Evolutionary conservation across 495 filamentous ascomycete species (phyloP).

Genomic region (Aspergillus nanangensis): DNA sequence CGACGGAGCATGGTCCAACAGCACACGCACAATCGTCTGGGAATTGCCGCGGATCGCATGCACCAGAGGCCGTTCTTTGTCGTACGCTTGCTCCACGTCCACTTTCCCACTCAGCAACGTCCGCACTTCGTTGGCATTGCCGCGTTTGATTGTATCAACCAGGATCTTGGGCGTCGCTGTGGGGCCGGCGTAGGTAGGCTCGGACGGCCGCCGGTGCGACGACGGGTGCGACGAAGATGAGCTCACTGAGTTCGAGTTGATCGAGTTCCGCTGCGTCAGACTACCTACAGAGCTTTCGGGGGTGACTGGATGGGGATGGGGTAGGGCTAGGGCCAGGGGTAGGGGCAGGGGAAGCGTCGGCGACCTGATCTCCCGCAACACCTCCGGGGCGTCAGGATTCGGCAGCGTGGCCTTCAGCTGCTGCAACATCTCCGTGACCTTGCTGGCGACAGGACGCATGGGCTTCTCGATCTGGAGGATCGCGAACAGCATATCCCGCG

Average conservation of each 20-base stretch:
- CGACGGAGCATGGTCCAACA: too few relatives aligned
- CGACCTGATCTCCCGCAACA: too few relatives aligned
- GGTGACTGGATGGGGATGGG: too few relatives aligned
- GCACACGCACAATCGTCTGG: too few relatives aligned
- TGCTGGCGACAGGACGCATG: not conserved
- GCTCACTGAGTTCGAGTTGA: not conserved
- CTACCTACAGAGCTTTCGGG: too few relatives aligned
- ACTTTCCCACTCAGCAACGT: not conserved
- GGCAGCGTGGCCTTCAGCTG: too few relatives aligned
- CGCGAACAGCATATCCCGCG: not conserved
- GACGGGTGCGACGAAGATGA: not conserved
- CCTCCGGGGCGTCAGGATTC: too few relatives aligned
- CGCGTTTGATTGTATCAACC: not conserved
- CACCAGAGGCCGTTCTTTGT: conserved; percentile 2
- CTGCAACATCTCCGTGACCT: not conserved
- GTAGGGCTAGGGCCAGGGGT: too few relatives aligned
- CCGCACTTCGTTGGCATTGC: not conserved
- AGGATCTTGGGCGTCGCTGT: not conserved
- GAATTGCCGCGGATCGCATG: not conserved
- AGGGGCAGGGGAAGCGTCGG: too few relatives aligned
- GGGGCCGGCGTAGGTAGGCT: not conserved
- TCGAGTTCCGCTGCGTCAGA: not conserved
- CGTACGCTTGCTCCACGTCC: not conserved
- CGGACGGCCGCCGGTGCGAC: too few relatives aligned
- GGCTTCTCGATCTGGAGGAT: conserved; percentile 1